Percentiles rank a stretch among this genome's conserved stretches.
These are phyloP conservation scores for Magnusiomyces tetraspermus DNA, from an alignment of 1,139 yeast genomes.

Conservation along the genomic window DNA sequence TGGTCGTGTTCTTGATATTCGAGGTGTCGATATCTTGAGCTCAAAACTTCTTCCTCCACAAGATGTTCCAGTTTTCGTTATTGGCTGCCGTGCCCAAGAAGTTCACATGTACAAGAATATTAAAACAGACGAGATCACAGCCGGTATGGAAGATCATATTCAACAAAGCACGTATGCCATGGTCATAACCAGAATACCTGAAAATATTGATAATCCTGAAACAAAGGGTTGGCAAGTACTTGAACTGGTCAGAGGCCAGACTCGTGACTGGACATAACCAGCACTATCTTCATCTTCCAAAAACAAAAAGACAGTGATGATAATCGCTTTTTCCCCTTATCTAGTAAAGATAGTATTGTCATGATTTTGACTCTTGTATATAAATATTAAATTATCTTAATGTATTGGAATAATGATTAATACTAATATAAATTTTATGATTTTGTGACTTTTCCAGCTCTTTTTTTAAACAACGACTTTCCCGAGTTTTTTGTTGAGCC, in stretches of 20 bases:
- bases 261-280: conserved; percentile 79
- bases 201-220: conserved; percentile 76
- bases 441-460: neutral
- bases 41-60: conserved; percentile 86
- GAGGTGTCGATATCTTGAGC: conserved; percentile 89
- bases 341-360: too few relatives aligned
- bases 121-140: conserved; percentile 90
- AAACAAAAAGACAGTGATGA: too few relatives aligned
- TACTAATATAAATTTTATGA: too few relatives aligned
- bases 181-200: conserved; percentile 90
- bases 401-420: neutral
- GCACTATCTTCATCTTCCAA: too few relatives aligned
- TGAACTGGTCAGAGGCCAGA: conserved; percentile 91
- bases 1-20: conserved; percentile 82
- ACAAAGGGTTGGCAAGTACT: conserved; percentile 97
- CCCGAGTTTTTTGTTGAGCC: neutral
- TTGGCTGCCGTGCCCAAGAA: conserved; percentile 95
- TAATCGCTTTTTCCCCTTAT: too few relatives aligned
- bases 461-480: neutral
- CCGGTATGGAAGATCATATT: conserved; percentile 92
- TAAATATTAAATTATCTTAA: too few relatives aligned
- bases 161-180: conserved; percentile 89
- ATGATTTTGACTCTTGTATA: neutral
- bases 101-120: conserved; percentile 80
- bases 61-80: conserved; percentile 86